phyloP scores from a whole-genome alignment of 306 rosid genomes.

The Gynostemma pentaphyllum region DNA sequence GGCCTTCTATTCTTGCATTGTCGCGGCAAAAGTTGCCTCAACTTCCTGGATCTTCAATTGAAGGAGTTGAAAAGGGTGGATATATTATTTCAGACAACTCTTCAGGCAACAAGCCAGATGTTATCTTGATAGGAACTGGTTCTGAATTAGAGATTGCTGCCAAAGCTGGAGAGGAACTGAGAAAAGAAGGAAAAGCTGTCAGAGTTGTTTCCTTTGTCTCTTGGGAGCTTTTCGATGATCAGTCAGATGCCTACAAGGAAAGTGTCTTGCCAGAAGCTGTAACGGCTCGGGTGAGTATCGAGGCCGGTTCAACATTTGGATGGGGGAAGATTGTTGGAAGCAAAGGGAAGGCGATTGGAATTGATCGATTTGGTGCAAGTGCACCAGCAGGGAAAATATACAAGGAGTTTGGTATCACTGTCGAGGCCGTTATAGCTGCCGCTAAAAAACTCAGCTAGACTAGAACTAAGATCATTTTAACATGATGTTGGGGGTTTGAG shows the following conservation, averaged over 20 bases:
- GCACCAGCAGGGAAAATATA: slow-evolving; percentile 88
- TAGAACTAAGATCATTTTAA: slow-evolving; percentile 4
- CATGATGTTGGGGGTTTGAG: too few species aligned
- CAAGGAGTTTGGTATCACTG: slow-evolving; percentile 83
- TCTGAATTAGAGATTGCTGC: slow-evolving; percentile 91
- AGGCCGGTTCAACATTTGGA: slow-evolving; percentile 94
- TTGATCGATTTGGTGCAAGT: slow-evolving; percentile 91
- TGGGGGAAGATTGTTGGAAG: slow-evolving; percentile 76
- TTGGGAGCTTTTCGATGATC: slow-evolving; percentile 90
- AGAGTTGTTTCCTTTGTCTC: slow-evolving; percentile 83
- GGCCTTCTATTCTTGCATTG: slow-evolving; percentile 93
- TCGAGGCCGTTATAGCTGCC: slow-evolving; percentile 90
- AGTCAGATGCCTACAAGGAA: slow-evolving; percentile 87
- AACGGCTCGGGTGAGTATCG: slow-evolving; percentile 94
- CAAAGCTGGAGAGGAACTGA: slow-evolving; percentile 79
- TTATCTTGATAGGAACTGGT: slow-evolving; percentile 87
- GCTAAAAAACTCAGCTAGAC: slow-evolving; percentile 44
- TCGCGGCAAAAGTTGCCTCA: slow-evolving; percentile 84
- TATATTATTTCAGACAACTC: slow-evolving; percentile 81
- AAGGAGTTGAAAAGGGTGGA: slow-evolving; percentile 90
- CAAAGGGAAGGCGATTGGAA: slow-evolving; percentile 85
- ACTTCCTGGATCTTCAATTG: slow-evolving; percentile 73
- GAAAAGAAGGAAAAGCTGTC: slow-evolving; percentile 87
- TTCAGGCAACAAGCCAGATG: slow-evolving; percentile 85
- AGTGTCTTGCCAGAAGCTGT: slow-evolving; percentile 80